phyloP scores from a whole-genome alignment of 2,329 filamentous ascomycete species.

The Rosellinia necatrix region DNA sequence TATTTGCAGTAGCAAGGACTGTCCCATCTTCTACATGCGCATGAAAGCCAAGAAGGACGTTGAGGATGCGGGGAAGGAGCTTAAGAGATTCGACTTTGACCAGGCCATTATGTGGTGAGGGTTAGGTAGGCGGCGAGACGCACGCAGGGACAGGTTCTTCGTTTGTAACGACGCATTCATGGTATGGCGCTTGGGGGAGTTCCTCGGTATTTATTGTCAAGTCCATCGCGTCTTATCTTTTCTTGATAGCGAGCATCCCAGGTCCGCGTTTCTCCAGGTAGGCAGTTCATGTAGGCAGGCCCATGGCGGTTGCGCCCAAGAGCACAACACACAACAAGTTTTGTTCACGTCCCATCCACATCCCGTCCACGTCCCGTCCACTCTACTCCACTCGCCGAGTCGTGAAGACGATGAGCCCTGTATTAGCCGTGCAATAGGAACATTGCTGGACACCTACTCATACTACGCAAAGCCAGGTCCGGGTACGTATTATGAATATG shows the following conservation, averaged over 20 bases:
- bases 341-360: too few species aligned
- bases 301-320: background rate
- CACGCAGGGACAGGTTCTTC: background rate
- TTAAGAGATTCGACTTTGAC: conserved; percentile 87
- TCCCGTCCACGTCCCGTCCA: background rate
- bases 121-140: conserved; percentile 25
- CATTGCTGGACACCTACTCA: background rate
- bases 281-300: background rate
- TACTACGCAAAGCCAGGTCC: background rate
- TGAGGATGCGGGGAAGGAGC: conserved; percentile 89
- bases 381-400: background rate
- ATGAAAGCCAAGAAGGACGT: conserved; percentile 99
- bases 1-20: conserved; percentile 94
- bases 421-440: background rate
- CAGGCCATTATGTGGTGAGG: conserved; percentile 65
- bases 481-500: conserved; percentile 18
- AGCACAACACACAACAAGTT: conserved; percentile 3
- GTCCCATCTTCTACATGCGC: conserved; percentile 99
- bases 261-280: background rate
- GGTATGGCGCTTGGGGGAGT: conserved; percentile 28
- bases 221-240: background rate
- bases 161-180: conserved; percentile 22
- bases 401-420: background rate
- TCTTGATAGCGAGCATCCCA: conserved; percentile 2
- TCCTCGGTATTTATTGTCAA: conserved; percentile 5